These are phyloP conservation scores for Colletotrichum siamense DNA, from an alignment of 2,329 filamentous ascomycete species.

Conservation along the genomic window DNA sequence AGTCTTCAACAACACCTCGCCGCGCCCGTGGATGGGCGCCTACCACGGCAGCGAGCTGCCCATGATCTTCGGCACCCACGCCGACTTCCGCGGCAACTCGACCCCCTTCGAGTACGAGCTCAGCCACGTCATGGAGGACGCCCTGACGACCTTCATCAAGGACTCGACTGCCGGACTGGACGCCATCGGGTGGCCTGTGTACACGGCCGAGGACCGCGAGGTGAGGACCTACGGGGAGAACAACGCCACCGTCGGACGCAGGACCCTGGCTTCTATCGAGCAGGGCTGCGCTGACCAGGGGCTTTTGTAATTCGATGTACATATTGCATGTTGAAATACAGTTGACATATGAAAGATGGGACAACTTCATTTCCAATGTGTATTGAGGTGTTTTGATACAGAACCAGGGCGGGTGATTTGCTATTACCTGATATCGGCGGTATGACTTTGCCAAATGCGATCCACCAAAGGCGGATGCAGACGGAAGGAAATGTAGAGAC, in stretches of 20 bases:
- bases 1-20: slow-evolving; percentile 33
- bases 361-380: rapidly evolving
- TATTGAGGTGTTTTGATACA: not conserved
- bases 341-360: not conserved
- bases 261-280: slow-evolving; percentile 9
- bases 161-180: slow-evolving; percentile 9
- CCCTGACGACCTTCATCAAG: slow-evolving; percentile 7
- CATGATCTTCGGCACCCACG: slow-evolving; percentile 36
- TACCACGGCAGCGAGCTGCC: slow-evolving; percentile 37
- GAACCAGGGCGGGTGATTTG: not conserved
- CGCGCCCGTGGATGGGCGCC: slow-evolving; percentile 29
- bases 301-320: not conserved
- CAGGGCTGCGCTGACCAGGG: not conserved
- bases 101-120: slow-evolving; percentile 17
- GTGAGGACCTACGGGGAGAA: slow-evolving; percentile 17
- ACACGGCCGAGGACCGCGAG: slow-evolving; percentile 1
- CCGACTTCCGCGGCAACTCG: slow-evolving; percentile 22
- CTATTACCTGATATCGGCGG: not conserved
- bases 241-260: not conserved
- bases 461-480: not conserved
- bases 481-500: not conserved
- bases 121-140: slow-evolving; percentile 20
- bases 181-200: slow-evolving; percentile 8
- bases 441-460: no score
- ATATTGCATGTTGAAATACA: not conserved